Percentiles rank a stretch among this genome's conserved stretches.
These are phyloP conservation scores for Sphaerosporella brunnea DNA, from an alignment of 495 filamentous ascomycete species.

Conservation along the genomic window DNA sequence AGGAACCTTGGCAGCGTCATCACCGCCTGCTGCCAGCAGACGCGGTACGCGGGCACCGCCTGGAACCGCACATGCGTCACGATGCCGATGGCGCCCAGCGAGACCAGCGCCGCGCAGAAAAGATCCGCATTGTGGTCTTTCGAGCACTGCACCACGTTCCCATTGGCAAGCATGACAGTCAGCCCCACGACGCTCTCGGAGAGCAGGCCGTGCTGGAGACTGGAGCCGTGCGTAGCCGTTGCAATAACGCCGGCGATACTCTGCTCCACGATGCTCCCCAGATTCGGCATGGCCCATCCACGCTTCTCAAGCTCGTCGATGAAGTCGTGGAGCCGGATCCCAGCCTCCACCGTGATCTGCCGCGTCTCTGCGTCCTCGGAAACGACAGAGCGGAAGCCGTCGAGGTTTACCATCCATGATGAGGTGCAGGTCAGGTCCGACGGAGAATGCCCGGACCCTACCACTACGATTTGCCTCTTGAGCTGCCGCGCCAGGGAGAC, in stretches of 20 bases:
- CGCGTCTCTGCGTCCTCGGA: conserved; percentile 44
- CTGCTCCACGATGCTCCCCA: conserved; percentile 90
- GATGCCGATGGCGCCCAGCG: conserved; percentile 77
- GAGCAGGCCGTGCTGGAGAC: conserved; percentile 63
- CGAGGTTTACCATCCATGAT: conserved; percentile 85
- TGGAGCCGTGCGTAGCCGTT: conserved; percentile 85
- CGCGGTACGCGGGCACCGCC: conserved; percentile 55
- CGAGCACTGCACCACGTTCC: conserved; percentile 56
- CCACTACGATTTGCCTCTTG: conserved; percentile 58
- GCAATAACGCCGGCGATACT: conserved; percentile 82
- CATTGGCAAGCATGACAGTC: conserved; percentile 68
- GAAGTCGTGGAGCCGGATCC: conserved; percentile 61
- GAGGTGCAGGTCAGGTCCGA: conserved; percentile 86
- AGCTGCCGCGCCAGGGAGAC: conserved; percentile 65
- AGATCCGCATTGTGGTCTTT: conserved; percentile 50
- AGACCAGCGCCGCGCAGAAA: conserved; percentile 75
- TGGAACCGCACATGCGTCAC: conserved; percentile 74
- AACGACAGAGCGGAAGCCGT: conserved; percentile 57
- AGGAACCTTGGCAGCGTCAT: conserved; percentile 49
- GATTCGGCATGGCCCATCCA: conserved; percentile 66
- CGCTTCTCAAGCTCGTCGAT: conserved; percentile 47
- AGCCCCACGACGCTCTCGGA: conserved; percentile 55
- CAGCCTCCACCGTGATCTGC: conserved; percentile 60
- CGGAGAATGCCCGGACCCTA: conserved; percentile 80
- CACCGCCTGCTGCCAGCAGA: conserved; percentile 72